Evolutionary conservation across 352 stramenopile species (phyloP), one percentile per base, ranked within the genome.

Genomic region (Pythium angustatum): DNA sequence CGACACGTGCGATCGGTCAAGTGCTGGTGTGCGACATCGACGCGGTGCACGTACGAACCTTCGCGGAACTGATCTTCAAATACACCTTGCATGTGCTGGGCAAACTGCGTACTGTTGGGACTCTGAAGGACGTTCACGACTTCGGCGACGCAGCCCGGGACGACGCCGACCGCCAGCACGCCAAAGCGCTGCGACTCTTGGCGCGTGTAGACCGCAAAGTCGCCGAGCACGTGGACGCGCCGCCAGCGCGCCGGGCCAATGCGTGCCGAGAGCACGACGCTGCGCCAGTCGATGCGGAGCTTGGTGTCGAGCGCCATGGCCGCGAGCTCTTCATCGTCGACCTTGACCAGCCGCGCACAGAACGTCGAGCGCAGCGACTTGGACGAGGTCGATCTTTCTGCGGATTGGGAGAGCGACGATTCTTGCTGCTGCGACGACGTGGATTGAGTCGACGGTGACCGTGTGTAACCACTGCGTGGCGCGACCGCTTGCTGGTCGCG

Each of bases 111-210:
- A 21, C 45, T 68, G 54, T 53, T 63, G 2, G 14, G 36, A 27
- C 44, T 59, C 47, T 69, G 54, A 5, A 69, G 45, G 1, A 64
- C 54, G 40, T 69, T 69, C 17, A 69, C 8, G 27, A 69, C 50
- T 31, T 69, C 62, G 14, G 62, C 53, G 17, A 52, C 55, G 34
- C 62, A 64, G 21, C 55, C 62, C 7, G 62, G 62, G 6, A 69
- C 62, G 31, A 57, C 2, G 1, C 62, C 62, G 8, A 69, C 49
- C 1, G 55, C 54, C 5, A 69, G 33, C 21, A 69, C 62, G 22
- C 34, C 54, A 19, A 56, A 64, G 12, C 49, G 40, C 19, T 50
- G 27, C 1, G 47, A 17, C 31, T 69, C 47, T 14, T 69, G 62
- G 19, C 62, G 45, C 21, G 62, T 69, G 62, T 61, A 69, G 6